These are phyloP conservation scores for Yamadazyma scolyti DNA, from an alignment of 805 yeast genomes.

Conservation along the genomic window DNA sequence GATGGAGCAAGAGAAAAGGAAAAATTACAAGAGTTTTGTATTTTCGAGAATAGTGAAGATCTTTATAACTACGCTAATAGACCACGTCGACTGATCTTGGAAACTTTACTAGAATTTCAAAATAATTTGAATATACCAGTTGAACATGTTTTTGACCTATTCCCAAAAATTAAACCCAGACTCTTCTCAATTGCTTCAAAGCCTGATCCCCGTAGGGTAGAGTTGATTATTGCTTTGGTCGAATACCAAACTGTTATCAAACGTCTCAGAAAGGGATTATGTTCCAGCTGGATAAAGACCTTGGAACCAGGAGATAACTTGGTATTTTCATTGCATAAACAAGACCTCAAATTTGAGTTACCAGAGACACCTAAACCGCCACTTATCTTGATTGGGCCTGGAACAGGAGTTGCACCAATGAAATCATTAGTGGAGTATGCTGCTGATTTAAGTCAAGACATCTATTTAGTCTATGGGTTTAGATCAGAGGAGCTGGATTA, in stretches of 20 bases:
- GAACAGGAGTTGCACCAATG: conserved; percentile 96
- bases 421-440: conserved; percentile 54
- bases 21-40: conserved; percentile 70
- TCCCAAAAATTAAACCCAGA: conserved; percentile 79
- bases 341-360: conserved; percentile 33
- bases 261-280: conserved; percentile 72
- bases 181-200: conserved; percentile 79
- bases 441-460: conserved; percentile 18
- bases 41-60: conserved; percentile 72
- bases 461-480: conserved; percentile 72
- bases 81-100: conserved; percentile 84
- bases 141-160: conserved; percentile 67
- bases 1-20: conserved; percentile 70
- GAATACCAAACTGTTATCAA: conserved; percentile 81
- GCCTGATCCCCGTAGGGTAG: conserved; percentile 42
- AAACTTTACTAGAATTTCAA: conserved; percentile 77
- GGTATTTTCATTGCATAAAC: conserved; percentile 47
- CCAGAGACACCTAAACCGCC: conserved; percentile 28
- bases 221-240: conserved; percentile 78
- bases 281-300: conserved; percentile 69
- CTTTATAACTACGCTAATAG: conserved; percentile 88
- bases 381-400: conserved; percentile 78
- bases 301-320: conserved; percentile 48
- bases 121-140: conserved; percentile 69
- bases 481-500: conserved; percentile 64